Evolutionary conservation across 257 asterid species (phyloP).

Genomic region (Solanum peruvianum): DNA sequence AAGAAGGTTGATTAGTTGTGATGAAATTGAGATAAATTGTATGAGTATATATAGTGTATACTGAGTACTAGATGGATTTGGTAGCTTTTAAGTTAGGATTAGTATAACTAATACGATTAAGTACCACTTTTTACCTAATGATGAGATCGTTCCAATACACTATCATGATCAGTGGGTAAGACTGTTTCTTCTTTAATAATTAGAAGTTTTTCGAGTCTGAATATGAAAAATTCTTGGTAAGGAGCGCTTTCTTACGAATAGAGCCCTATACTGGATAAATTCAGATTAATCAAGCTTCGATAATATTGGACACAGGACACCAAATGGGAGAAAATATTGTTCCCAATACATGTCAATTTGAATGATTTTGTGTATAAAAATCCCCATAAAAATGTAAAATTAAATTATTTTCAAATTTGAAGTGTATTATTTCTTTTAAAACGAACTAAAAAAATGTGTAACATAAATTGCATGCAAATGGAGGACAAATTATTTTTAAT

Average conservation of each 20-base stretch:
- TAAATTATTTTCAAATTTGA: too few species aligned
- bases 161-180: too few species aligned
- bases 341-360: background rate
- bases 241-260: background rate
- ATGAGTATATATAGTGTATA: constrained; percentile 22
- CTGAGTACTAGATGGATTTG: constrained; percentile 29
- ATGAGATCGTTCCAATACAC: background rate
- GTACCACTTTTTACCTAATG: background rate
- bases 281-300: too few species aligned
- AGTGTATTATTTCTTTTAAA: background rate
- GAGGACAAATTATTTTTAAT: background rate
- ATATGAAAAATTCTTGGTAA: too few species aligned
- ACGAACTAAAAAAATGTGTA: background rate
- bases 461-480: background rate
- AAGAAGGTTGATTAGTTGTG: constrained; percentile 6
- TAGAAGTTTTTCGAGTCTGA: too few species aligned
- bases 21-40: constrained; percentile 5
- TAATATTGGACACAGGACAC: background rate
- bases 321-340: too few species aligned
- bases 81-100: constrained; percentile 7
- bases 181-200: too few species aligned
- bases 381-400: too few species aligned
- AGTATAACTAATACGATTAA: background rate
- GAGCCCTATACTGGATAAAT: too few species aligned
- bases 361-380: too few species aligned